Percentiles rank a stretch among this genome's conserved stretches.
Evolutionary conservation across 2,329 filamentous ascomycete genomes (phyloP).

Genomic region (Thielaviopsis euricoi): DNA sequence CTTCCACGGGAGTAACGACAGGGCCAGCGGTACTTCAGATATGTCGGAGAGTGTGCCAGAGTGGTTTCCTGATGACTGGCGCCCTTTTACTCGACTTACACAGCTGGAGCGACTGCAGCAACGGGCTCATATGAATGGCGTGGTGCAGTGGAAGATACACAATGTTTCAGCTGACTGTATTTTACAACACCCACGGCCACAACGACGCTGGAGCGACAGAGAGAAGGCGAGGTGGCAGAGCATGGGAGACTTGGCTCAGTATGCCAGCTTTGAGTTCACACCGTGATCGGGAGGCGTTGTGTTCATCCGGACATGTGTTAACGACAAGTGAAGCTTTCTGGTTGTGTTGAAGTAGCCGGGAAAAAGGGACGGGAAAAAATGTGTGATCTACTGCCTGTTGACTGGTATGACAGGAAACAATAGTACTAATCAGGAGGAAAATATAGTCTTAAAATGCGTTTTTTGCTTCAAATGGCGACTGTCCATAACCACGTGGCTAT

Average conservation of each 20-base stretch:
- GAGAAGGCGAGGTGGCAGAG: constrained; percentile 3
- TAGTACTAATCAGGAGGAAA: not conserved
- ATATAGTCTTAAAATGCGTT: not conserved
- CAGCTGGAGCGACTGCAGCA: constrained; percentile 2
- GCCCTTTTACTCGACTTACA: not conserved
- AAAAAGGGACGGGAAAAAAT: not conserved
- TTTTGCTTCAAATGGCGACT: not conserved
- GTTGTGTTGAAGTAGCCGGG: not conserved
- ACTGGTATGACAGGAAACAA: not conserved
- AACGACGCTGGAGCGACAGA: not conserved
- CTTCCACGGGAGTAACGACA: not conserved
- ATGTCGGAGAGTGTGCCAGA: not conserved
- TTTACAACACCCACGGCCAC: constrained; percentile 5
- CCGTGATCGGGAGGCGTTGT: not conserved
- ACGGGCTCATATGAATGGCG: not conserved
- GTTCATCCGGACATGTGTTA: not conserved
- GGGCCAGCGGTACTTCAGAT: not conserved
- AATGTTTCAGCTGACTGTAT: not conserved
- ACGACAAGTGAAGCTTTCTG: not conserved
- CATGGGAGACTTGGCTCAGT: constrained; percentile 1
- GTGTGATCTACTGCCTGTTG: not conserved
- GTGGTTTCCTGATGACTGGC: constrained; percentile 7
- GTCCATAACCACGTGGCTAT: not conserved
- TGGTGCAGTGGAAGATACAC: constrained; percentile 1
- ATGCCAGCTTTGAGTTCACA: not conserved